A percentile compares a stretch with the other conserved stretches of the same genome.
Conservation (phyloP, 805 yeast species). For the Sungouiozyma ichnusensis region DNA sequence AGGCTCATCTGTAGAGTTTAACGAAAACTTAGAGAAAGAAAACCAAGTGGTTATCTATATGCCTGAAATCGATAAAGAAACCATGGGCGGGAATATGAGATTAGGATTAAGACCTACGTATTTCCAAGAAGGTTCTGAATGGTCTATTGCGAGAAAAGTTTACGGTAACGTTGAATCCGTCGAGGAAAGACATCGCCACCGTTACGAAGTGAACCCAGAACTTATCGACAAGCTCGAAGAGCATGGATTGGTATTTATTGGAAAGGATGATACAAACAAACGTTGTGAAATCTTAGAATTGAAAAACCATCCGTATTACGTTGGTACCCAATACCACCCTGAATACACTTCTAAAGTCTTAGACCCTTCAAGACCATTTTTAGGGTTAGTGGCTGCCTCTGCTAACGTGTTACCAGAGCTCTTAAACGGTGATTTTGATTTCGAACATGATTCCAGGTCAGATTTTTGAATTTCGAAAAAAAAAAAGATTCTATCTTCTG, state of each 20-base stretch:
- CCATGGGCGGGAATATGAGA: constrained; percentile 98
- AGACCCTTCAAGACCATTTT: constrained; percentile 92
- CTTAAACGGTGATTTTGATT: constrained; percentile 31
- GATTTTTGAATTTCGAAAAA: constrained; percentile 4
- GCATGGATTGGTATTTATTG: constrained; percentile 79
- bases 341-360: constrained; percentile 94
- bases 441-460: constrained; percentile 7
- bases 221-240: constrained; percentile 60
- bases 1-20: constrained; percentile 78
- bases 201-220: constrained; percentile 93
- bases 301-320: constrained; percentile 77
- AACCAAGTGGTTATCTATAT: constrained; percentile 76
- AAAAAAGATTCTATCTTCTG: too few relatives aligned
- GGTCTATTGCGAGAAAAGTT: constrained; percentile 62
- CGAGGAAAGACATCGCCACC: constrained; percentile 93
- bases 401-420: constrained; percentile 70
- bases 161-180: constrained; percentile 65
- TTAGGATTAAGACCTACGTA: constrained; percentile 86
- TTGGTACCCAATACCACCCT: constrained; percentile 97
- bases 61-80: constrained; percentile 96
- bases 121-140: constrained; percentile 57
- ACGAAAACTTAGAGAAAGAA: constrained; percentile 47
- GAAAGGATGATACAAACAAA: constrained; percentile 79
- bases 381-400: constrained; percentile 92
- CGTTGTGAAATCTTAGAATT: constrained; percentile 94